These are phyloP conservation scores for Coemansia sp. DNA, from an alignment of 192 early-diverging fungal genomes.

Conservation along the genomic window DNA sequence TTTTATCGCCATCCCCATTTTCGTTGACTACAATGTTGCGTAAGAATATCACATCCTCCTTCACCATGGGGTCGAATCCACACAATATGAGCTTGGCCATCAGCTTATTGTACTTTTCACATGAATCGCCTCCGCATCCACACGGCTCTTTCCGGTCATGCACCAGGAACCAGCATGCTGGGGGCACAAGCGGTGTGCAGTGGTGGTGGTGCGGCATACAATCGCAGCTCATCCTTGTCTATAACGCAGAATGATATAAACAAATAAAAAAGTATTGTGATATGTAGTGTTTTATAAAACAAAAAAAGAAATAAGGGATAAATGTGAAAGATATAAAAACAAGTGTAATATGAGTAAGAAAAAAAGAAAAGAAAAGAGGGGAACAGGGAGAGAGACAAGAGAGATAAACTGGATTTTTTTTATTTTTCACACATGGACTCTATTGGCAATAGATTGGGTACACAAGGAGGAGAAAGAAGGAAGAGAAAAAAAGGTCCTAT, in stretches of 20 bases:
- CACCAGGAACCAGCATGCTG: conserved; percentile 45
- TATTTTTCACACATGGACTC: no score
- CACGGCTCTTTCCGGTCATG: conserved; percentile 49
- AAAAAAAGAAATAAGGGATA: neutral
- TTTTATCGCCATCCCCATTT: conserved; percentile 36
- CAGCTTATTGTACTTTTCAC: conserved; percentile 31
- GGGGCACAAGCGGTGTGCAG: conserved; percentile 19
- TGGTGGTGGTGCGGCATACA: conserved; percentile 23
- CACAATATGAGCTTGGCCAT: conserved; percentile 47
- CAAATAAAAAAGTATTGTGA: conserved; percentile 1
- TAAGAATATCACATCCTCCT: conserved; percentile 47
- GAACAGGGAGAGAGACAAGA: no score
- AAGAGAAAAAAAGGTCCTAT: no score
- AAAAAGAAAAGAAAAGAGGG: neutral
- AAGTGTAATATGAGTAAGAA: neutral
- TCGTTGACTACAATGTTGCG: conserved; percentile 43
- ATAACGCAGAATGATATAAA: neutral
- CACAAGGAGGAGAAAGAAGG: no score
- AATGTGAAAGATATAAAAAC: neutral
- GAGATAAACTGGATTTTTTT: no score
- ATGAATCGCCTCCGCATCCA: conserved; percentile 37
- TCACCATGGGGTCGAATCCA: conserved; percentile 33
- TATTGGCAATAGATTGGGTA: no score
- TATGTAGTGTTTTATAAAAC: neutral
- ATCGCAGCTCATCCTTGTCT: conserved; percentile 30